phyloP scores from a whole-genome alignment of 2,329 filamentous ascomycete genomes.

The Tolypocladium endophyticum region DNA sequence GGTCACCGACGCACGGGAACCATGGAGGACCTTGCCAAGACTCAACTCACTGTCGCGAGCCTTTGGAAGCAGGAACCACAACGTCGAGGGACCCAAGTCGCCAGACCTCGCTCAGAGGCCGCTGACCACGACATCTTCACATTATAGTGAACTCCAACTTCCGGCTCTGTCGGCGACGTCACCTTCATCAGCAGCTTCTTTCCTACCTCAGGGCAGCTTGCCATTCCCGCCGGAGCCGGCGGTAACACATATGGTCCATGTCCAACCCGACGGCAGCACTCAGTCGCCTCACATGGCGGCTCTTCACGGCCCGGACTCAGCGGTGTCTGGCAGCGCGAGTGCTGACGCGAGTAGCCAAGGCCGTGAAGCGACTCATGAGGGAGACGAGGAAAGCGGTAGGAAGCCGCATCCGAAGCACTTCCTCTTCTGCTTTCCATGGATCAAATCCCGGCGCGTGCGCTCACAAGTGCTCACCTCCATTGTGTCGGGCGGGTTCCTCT shows the following conservation, averaged over 20 bases:
- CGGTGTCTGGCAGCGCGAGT: not conserved
- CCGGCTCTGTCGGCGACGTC: not conserved
- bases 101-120: slow-evolving; percentile 17
- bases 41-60: slow-evolving; percentile 9
- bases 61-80: not conserved
- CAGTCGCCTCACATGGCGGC: slow-evolving; percentile 1
- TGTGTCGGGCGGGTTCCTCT: slow-evolving; percentile 53
- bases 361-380: not conserved
- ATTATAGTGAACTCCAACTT: not conserved
- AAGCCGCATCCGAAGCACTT: slow-evolving; percentile 28
- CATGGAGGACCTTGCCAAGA: not conserved
- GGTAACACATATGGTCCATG: not conserved
- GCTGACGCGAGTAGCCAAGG: not conserved
- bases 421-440: slow-evolving; percentile 43
- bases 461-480: slow-evolving; percentile 49
- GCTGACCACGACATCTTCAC: not conserved
- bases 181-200: not conserved
- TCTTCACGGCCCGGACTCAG: not conserved
- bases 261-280: not conserved
- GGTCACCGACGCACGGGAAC: not conserved
- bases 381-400: slow-evolving; percentile 2
- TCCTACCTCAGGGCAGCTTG: not conserved
- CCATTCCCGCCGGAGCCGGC: slow-evolving; percentile 8
- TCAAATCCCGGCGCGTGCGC: slow-evolving; percentile 42
- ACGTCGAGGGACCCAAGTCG: slow-evolving; percentile 34